Conservation (phyloP, 2,329 filamentous ascomycete species). For the Exophiala sp. region DNA sequence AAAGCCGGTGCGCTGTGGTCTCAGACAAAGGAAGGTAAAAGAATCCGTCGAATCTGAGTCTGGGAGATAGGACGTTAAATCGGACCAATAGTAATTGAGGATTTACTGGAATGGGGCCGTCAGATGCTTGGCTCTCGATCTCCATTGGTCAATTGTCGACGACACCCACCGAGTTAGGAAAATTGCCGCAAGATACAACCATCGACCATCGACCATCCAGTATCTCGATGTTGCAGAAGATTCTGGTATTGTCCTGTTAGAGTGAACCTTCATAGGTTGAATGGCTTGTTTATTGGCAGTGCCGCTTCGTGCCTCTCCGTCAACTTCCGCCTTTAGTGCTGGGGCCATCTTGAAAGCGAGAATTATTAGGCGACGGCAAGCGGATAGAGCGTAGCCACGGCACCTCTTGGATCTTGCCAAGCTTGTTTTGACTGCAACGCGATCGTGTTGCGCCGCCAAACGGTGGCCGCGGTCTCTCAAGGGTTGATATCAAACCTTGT, state of each 20-base stretch:
- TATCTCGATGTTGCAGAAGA: neutral
- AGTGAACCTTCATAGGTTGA: neutral
- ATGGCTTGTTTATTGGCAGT: too few species aligned
- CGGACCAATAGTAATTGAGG: neutral
- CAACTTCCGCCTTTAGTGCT: too few species aligned
- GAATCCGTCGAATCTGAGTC: neutral
- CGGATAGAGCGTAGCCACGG: too few species aligned
- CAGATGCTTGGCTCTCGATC: neutral
- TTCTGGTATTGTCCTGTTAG: neutral
- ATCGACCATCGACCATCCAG: neutral
- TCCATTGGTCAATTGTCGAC: neutral
- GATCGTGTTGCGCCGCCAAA: too few species aligned
- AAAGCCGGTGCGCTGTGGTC: neutral
- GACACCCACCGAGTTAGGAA: neutral
- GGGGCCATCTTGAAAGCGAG: too few species aligned
- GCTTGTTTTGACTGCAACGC: too few species aligned
- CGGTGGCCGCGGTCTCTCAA: too few species aligned
- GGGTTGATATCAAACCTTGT: too few species aligned
- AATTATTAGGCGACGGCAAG: too few species aligned
- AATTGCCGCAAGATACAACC: neutral
- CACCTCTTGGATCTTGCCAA: too few species aligned
- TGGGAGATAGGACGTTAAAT: neutral
- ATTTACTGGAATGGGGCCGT: neutral
- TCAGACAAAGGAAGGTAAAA: neutral
- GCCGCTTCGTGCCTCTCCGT: too few species aligned